A percentile compares a stretch with the other conserved stretches of the same genome.
These are phyloP conservation scores for Globomyces sp. DNA, from an alignment of 371 early-diverging fungal genomes.

Conservation along the genomic window DNA sequence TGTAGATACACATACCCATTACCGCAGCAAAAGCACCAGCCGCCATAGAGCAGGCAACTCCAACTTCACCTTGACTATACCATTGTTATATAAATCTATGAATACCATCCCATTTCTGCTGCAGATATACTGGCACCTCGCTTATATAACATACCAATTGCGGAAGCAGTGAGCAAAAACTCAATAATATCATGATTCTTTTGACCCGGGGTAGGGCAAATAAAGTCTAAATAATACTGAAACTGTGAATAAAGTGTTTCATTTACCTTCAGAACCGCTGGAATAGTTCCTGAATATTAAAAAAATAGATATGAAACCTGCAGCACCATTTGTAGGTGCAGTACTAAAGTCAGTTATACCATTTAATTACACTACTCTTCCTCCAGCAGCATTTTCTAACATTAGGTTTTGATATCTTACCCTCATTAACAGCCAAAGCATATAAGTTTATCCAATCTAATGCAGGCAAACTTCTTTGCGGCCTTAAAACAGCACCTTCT, in stretches of 20 bases:
- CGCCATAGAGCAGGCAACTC: slow-evolving; percentile 95
- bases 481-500: slow-evolving; percentile 9
- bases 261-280: slow-evolving; percentile 76
- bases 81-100: neutral
- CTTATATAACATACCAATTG: slow-evolving; percentile 96
- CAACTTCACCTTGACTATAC: slow-evolving; percentile 75
- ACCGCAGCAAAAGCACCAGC: slow-evolving; percentile 94
- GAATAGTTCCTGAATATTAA: slow-evolving; percentile 69
- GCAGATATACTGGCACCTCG: slow-evolving; percentile 92
- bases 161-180: slow-evolving; percentile 86
- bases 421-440: slow-evolving; percentile 95
- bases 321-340: slow-evolving; percentile 92
- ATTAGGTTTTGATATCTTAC: slow-evolving; percentile 2
- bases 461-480: slow-evolving; percentile 60
- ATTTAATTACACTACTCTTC: slow-evolving; percentile 63
- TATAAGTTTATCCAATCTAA: slow-evolving; percentile 93
- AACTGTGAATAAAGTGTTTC: neutral
- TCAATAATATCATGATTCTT: slow-evolving; percentile 83
- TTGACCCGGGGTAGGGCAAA: slow-evolving; percentile 70
- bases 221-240: slow-evolving; percentile 85
- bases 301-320: slow-evolving; percentile 56
- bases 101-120: slow-evolving; percentile 88
- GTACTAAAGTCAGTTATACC: slow-evolving; percentile 38
- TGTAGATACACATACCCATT: slow-evolving; percentile 61
- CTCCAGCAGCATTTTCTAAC: slow-evolving; percentile 89